These are phyloP conservation scores for Imleria badia DNA, from an alignment of 768 basidiomycete species.

Conservation along the genomic window DNA sequence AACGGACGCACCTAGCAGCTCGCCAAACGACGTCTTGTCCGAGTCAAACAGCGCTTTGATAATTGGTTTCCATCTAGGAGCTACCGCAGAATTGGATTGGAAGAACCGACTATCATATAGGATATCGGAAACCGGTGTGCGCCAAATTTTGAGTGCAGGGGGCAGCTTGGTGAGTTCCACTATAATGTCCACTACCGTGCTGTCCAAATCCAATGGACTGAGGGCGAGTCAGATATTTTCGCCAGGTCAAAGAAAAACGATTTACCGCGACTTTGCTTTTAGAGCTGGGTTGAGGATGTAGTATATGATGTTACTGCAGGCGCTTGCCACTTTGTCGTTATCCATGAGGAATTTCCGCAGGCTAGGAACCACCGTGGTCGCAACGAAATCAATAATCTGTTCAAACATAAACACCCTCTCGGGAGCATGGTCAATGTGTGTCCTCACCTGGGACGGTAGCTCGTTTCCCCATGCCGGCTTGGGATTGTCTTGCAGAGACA, in stretches of 20 bases:
- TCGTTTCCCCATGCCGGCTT: conserved; percentile 31
- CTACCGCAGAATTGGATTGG: conserved; percentile 59
- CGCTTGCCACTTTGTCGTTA: conserved; percentile 75
- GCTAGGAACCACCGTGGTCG: conserved; percentile 65
- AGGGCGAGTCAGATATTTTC: conserved; percentile 8
- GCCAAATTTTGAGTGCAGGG: conserved; percentile 82
- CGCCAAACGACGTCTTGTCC: conserved; percentile 83
- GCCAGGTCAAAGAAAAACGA: background rate
- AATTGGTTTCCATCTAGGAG: conserved; percentile 71
- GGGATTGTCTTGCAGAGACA: conserved; percentile 36
- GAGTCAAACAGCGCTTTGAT: conserved; percentile 78
- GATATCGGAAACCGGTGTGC: conserved; percentile 72
- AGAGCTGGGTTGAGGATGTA: conserved; percentile 81
- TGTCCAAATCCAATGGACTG: conserved; percentile 80
- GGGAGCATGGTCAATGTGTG: conserved; percentile 15
- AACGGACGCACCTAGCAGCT: conserved; percentile 66
- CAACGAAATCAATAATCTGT: conserved; percentile 74
- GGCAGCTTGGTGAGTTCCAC: conserved; percentile 78
- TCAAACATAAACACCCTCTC: conserved; percentile 4
- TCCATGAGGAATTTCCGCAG: conserved; percentile 80
- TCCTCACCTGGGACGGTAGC: conserved; percentile 28
- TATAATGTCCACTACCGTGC: conserved; percentile 62
- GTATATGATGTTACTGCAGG: conserved; percentile 81
- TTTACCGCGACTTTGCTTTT: conserved; percentile 73
- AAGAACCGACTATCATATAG: conserved; percentile 88